Base-by-base conservation (phyloP, 139 green algal genomes). In the Trebouxia sp. region DNA sequence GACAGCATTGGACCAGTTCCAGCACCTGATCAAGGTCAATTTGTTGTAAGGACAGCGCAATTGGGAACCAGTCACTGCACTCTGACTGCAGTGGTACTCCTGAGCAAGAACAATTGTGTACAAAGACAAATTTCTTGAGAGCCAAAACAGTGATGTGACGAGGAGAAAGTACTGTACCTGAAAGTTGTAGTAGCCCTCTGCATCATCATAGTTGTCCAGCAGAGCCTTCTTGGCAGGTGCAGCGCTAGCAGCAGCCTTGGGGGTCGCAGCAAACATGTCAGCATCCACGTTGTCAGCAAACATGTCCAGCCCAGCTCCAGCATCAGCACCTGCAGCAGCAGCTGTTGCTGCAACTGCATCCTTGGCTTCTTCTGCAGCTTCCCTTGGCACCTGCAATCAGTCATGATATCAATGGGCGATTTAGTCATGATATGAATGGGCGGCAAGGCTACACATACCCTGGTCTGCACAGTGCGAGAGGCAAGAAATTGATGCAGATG, bases 141-240 rank as follows among this genome's bases (percentile, higher is more conserved):
- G 48, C 15, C 48, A 58, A 58, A 58, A 17, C 48, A 14, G 17
- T 58, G 48, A 17, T 17, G 17, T n/a, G 48, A 14, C 17, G 48
- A 14, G 17, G 17, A 17, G 48, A 45, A 45, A 12, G 35, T 28
- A 26, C 8, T n/a, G n/a, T 30, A 97, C 92, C 80, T 95, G 90
- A 85, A 98, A 98, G 62, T 96, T 94, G 91, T 99, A 99, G 88
- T 99, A 99, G 56, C 96, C 96, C 76, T 99, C 95, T 1, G 88
- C 83, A 80, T 99, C 96, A 75, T 99, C 96, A 80, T 95, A 98
- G 62, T 90, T 93, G 83, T 99, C 96, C 22, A 82, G 75, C 58
- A 98, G 85, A 1, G 72, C 89, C 51, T 38, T 82, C 22, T 58
- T 32, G n/a, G 39, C 30, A 9, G 39, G 76, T 39, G 32, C 75